Base-by-base conservation (phyloP, 2,329 filamentous ascomycete species). In the Madurella fahalii region DNA sequence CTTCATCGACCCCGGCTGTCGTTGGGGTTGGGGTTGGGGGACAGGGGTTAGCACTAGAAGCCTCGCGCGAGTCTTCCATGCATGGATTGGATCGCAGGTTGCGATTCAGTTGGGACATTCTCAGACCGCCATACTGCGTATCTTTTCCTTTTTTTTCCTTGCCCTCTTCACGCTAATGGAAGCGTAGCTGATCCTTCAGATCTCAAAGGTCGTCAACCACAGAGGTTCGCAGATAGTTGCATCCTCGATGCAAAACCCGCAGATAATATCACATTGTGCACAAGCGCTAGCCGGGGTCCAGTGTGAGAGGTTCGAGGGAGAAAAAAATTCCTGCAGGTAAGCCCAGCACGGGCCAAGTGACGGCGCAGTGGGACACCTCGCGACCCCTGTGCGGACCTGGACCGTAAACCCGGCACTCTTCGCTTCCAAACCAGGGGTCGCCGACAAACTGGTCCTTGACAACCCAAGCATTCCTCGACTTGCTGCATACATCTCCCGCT, bases 251-350 rank as follows among this genome's bases (percentile, higher is more conserved):
- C 46, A 48, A 13, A 39, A 16, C 32, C 30, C 25, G 20, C n/a
- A 50, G 20, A 17, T 25, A 9, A 40, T 50, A 40, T 43, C 47
- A 50, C 40, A 50, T 43, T 43, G 39, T 18, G 46, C 47, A 34
- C 47, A n/a, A 50, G 47, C 31, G 41, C 47, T 25, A 30, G 13
- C 40, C 47, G 30, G 40, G 47, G 47, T n/a, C n/a, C n/a, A n/a
- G n/a, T 32, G n/a, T 20, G 40, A 15, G 9, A 4, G 17, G 40
- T 15, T 13, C n/a, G 16, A 42, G n/a, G 17, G 15, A 42, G 15
- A 25, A 32, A 39, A 47, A 47, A 47, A 12, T 37, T 40, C 45
- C 45, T 47, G 34, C 45, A 47, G 15, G 34, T 39, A 17, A 41
- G 31, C 41, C 30, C 15, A 32, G 32, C 43, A 31, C 43, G 43